Evolutionary conservation across 2,329 filamentous ascomycete genomes (phyloP).

Genomic region (Aspergillus ibericus): DNA sequence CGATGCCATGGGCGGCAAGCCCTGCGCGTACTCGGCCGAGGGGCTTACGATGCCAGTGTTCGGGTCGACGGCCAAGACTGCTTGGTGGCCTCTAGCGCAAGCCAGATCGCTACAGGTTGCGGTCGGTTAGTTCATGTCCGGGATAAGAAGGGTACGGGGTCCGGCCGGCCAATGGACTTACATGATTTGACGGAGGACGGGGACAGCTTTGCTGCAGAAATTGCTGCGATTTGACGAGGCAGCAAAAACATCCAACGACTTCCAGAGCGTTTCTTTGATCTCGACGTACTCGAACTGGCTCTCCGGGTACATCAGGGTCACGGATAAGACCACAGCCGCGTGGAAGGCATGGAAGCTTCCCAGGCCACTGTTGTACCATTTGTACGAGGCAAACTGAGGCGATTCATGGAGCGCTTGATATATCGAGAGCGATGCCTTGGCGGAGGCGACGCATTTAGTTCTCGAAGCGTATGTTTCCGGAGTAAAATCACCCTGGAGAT

Average conservation of each 20-base stretch:
- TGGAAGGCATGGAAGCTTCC: conserved; percentile 46
- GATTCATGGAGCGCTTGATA: conserved; percentile 34
- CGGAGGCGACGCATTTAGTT: conserved; percentile 34
- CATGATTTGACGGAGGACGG: conserved; percentile 36
- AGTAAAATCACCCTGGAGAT: conserved; percentile 33
- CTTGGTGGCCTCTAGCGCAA: conserved; percentile 19
- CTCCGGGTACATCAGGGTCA: conserved; percentile 31
- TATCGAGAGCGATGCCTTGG: conserved; percentile 35
- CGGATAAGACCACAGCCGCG: conserved; percentile 35
- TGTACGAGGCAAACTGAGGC: conserved; percentile 36
- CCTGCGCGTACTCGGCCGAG: conserved; percentile 12
- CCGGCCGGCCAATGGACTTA: conserved; percentile 15
- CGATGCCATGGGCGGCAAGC: conserved; percentile 4
- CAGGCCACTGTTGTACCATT: conserved; percentile 42
- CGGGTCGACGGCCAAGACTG: conserved; percentile 8
- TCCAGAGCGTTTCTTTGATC: conserved; percentile 28
- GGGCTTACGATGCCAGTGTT: conserved; percentile 13
- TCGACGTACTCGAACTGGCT: conserved; percentile 31
- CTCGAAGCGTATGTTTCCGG: conserved; percentile 30
- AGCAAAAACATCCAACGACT: conserved; percentile 35
- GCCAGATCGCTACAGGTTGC: conserved; percentile 23
- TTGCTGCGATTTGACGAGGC: conserved; percentile 34
- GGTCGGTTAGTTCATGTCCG: background rate
- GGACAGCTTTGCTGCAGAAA: conserved; percentile 40
- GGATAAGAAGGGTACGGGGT: background rate